phyloP scores from a whole-genome alignment of 495 filamentous ascomycete genomes.

The Aspergillus conjunctus region DNA sequence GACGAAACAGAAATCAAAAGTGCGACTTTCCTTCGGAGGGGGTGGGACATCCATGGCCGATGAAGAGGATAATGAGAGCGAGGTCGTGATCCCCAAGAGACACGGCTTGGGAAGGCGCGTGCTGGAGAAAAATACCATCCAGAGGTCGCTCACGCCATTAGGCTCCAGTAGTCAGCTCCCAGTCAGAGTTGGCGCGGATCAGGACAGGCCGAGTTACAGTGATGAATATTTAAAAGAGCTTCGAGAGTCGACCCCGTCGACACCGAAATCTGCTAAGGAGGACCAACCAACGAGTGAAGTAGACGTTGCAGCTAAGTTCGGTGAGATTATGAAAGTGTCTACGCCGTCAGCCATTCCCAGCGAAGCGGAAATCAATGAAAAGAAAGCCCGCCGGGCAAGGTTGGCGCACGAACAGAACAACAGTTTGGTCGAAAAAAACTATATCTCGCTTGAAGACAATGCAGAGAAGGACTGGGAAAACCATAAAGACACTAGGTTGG shows the following conservation, averaged over 20 bases:
- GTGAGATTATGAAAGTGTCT: slow-evolving; percentile 45
- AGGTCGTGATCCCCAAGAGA: slow-evolving; percentile 70
- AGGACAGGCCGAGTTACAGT: slow-evolving; percentile 81
- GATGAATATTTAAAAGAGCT: slow-evolving; percentile 85
- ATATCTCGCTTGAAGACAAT: slow-evolving; percentile 71
- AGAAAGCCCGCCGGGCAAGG: slow-evolving; percentile 83
- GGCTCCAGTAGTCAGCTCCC: slow-evolving; percentile 49
- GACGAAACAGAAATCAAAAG: slow-evolving; percentile 63
- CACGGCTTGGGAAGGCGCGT: slow-evolving; percentile 67
- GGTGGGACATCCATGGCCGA: slow-evolving; percentile 58
- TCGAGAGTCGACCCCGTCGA: slow-evolving; percentile 76
- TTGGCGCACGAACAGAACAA: slow-evolving; percentile 74
- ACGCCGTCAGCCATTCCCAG: slow-evolving; percentile 64
- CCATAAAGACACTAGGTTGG: slow-evolving; percentile 67
- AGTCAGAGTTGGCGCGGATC: slow-evolving; percentile 58
- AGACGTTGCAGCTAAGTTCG: slow-evolving; percentile 69
- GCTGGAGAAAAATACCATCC: slow-evolving; percentile 70
- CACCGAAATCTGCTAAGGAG: slow-evolving; percentile 60
- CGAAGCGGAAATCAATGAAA: slow-evolving; percentile 86
- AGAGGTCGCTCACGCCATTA: slow-evolving; percentile 49
- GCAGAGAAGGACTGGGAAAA: slow-evolving; percentile 52
- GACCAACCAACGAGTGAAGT: slow-evolving; percentile 62
- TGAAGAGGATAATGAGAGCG: slow-evolving; percentile 56
- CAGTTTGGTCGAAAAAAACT: slow-evolving; percentile 70
- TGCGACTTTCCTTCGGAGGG: slow-evolving; percentile 74